These are phyloP conservation scores for Rhizopus sp. DNA, from an alignment of 371 early-diverging fungal species.

Conservation along the genomic window DNA sequence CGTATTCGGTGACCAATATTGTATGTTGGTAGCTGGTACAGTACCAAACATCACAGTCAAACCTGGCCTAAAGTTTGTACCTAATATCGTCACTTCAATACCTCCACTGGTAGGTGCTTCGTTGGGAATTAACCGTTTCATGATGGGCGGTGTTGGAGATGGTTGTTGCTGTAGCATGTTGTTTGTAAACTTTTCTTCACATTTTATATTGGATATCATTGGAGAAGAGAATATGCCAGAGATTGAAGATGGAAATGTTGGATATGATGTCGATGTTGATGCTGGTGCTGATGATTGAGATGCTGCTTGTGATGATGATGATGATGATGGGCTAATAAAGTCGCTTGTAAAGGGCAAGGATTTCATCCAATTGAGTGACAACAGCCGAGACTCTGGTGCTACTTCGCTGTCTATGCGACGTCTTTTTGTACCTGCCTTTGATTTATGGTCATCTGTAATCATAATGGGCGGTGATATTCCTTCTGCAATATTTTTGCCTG, in stretches of 20 bases:
- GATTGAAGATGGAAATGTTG: not conserved
- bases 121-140: constrained; percentile 69
- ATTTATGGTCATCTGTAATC: constrained; percentile 95
- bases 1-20: constrained; percentile 76
- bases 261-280: constrained; percentile 1
- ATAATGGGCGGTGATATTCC: constrained; percentile 91
- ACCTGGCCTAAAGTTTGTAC: constrained; percentile 73
- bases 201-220: not conserved
- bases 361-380: constrained; percentile 19
- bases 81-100: constrained; percentile 81
- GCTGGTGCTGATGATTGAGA: not conserved
- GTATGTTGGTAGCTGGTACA: constrained; percentile 56
- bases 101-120: constrained; percentile 86
- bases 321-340: constrained; percentile 1
- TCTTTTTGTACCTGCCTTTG: constrained; percentile 53
- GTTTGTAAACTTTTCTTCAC: not conserved
- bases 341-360: constrained; percentile 11
- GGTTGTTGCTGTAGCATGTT: not conserved
- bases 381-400: constrained; percentile 7
- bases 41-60: constrained; percentile 65
- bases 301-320: constrained; percentile 3
- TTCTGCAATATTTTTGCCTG: constrained; percentile 71
- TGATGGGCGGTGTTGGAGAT: constrained; percentile 24
- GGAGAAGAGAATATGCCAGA: not conserved
- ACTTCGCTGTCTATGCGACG: constrained; percentile 42